These are phyloP conservation scores for Asterophora lycoperdoides DNA, from an alignment of 768 basidiomycete species.

Conservation along the genomic window DNA sequence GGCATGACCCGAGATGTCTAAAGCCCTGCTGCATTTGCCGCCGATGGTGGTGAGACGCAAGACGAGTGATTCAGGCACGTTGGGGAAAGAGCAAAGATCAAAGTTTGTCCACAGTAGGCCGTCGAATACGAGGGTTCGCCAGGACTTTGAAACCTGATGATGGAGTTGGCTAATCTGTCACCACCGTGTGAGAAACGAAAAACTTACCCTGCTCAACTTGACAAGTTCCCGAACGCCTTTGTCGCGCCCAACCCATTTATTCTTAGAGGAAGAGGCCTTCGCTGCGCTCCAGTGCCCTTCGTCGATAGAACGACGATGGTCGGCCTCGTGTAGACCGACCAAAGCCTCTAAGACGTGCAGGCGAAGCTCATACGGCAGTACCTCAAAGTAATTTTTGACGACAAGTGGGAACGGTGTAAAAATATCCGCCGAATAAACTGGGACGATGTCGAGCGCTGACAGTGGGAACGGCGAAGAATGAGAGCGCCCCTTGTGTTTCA, in stretches of 20 bases:
- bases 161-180: background rate
- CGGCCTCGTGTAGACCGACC: slow-evolving; percentile 54
- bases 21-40: slow-evolving; percentile 57
- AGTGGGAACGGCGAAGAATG: slow-evolving; percentile 62
- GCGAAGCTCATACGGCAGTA: slow-evolving; percentile 68
- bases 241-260: slow-evolving; percentile 73
- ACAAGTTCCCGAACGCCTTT: slow-evolving; percentile 75
- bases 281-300: slow-evolving; percentile 56
- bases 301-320: slow-evolving; percentile 41
- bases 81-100: slow-evolving; percentile 60
- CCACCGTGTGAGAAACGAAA: background rate
- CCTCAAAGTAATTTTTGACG: slow-evolving; percentile 56
- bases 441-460: slow-evolving; percentile 57
- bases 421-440: slow-evolving; percentile 43
- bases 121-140: slow-evolving; percentile 74
- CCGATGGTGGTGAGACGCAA: slow-evolving; percentile 47
- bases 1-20: slow-evolving; percentile 64
- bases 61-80: slow-evolving; percentile 47
- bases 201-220: slow-evolving; percentile 71
- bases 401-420: slow-evolving; percentile 48
- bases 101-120: slow-evolving; percentile 81
- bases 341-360: slow-evolving; percentile 55
- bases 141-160: slow-evolving; percentile 68
- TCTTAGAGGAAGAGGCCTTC: slow-evolving; percentile 56
- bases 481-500: slow-evolving; percentile 54